Evolutionary conservation across 176 grass and related monocot species (phyloP).

Genomic region (Tillandsia fasciculata): DNA sequence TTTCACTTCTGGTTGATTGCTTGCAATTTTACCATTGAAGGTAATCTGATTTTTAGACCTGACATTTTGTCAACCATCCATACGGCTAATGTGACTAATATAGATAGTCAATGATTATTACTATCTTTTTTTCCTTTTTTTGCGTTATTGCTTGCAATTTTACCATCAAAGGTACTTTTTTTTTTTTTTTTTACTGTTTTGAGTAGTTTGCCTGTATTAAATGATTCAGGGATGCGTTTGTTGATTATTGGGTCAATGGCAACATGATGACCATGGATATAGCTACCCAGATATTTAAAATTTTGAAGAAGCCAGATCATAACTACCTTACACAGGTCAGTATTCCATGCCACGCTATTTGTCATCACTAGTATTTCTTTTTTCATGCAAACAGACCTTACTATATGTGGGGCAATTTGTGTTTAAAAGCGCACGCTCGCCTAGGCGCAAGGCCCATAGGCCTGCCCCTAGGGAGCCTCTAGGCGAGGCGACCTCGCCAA

Average conservation of each 20-base stretch:
- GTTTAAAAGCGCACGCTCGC: too few relatives aligned
- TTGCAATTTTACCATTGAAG: too few relatives aligned
- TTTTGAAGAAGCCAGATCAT: conserved; percentile 63
- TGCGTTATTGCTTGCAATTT: not conserved
- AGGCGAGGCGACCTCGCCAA: too few relatives aligned
- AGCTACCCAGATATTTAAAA: conserved; percentile 77
- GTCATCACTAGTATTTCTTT: not conserved
- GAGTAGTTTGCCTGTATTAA: conserved; percentile 12
- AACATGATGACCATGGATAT: conserved; percentile 91
- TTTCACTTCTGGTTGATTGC: too few relatives aligned
- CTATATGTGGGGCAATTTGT: not conserved
- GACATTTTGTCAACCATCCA: too few relatives aligned
- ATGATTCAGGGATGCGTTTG: conserved; percentile 75
- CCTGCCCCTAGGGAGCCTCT: too few relatives aligned
- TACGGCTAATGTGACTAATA: too few relatives aligned
- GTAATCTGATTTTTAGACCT: too few relatives aligned
- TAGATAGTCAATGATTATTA: not conserved
- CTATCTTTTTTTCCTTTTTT: not conserved
- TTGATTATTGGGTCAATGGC: conserved; percentile 89
- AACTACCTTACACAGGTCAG: conserved; percentile 69
- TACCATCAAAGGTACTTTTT: not conserved
- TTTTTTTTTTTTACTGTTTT: conserved; percentile 6
- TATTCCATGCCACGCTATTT: conserved; percentile 7
- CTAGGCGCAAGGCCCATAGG: too few relatives aligned
- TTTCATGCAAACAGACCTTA: not conserved